Conservation (phyloP, 495 filamentous ascomycete genomes). For the Daldinia childiae region DNA sequence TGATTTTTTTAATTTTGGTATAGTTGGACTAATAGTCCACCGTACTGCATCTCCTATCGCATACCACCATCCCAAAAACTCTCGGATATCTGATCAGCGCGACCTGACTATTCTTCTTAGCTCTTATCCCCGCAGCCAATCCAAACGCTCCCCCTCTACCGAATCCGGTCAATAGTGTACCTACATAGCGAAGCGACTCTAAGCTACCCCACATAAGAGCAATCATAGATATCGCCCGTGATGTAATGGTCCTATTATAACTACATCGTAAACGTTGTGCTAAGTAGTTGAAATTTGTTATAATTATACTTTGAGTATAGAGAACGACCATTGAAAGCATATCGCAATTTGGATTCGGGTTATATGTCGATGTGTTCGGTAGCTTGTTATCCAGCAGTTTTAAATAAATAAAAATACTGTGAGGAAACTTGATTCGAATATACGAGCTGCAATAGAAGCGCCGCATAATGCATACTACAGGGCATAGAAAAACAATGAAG, state of each 20-base stretch:
- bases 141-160: conserved; percentile 7
- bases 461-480: background rate
- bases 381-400: background rate
- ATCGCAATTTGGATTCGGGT: background rate
- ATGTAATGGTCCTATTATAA: background rate
- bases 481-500: background rate
- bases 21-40: no score
- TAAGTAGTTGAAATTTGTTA: no score
- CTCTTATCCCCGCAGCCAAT: conserved; percentile 18
- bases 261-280: no score
- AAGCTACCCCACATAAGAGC: background rate
- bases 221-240: background rate
- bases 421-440: no score
- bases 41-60: conserved; percentile 4
- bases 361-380: background rate
- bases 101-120: conserved; percentile 1
- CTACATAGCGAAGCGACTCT: background rate
- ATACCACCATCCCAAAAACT: conserved; percentile 16
- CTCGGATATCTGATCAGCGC: conserved; percentile 13
- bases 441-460: background rate
- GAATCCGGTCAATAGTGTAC: conserved; percentile 22
- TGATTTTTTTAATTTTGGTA: no score
- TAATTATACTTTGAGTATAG: no score
- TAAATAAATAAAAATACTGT: no score
- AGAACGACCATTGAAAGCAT: background rate